Conservation (phyloP, 805 yeast species). For the Myxozyma neotropica region DNA sequence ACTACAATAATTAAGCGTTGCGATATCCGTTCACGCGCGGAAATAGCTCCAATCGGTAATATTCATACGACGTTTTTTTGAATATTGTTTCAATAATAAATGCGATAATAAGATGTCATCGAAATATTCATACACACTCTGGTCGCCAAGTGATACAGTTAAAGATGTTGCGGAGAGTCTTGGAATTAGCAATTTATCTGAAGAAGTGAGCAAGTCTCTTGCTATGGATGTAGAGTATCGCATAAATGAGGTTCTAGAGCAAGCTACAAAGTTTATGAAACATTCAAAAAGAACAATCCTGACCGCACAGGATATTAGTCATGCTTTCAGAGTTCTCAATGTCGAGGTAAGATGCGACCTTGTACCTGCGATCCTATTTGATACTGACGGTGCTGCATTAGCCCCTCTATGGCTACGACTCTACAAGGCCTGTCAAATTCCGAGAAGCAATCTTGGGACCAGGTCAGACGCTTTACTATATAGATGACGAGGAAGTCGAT, state of each 20-base stretch:
- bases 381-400: neutral
- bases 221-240: slow-evolving; percentile 99
- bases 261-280: slow-evolving; percentile 93
- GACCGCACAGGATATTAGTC: slow-evolving; percentile 76
- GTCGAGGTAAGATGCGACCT: slow-evolving; percentile 69
- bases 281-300: slow-evolving; percentile 84
- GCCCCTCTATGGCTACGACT: slow-evolving; percentile 48
- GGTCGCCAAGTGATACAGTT: slow-evolving; percentile 70
- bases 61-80: no score
- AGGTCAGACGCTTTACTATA: slow-evolving; percentile 89
- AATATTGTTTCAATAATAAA: no score
- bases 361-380: neutral
- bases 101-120: slow-evolving; percentile 3
- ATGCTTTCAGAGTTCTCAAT: slow-evolving; percentile 81
- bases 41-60: no score
- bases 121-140: slow-evolving; percentile 29
- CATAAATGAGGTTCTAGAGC: slow-evolving; percentile 91
- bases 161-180: slow-evolving; percentile 92
- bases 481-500: slow-evolving; percentile 90
- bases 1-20: no score
- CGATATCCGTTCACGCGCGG: no score
- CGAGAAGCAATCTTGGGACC: slow-evolving; percentile 87
- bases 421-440: slow-evolving; percentile 66
- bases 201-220: slow-evolving; percentile 88
- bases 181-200: slow-evolving; percentile 74